phyloP scores from a whole-genome alignment of 2,329 filamentous ascomycete species.

The Raffaelea ambrosiae region DNA sequence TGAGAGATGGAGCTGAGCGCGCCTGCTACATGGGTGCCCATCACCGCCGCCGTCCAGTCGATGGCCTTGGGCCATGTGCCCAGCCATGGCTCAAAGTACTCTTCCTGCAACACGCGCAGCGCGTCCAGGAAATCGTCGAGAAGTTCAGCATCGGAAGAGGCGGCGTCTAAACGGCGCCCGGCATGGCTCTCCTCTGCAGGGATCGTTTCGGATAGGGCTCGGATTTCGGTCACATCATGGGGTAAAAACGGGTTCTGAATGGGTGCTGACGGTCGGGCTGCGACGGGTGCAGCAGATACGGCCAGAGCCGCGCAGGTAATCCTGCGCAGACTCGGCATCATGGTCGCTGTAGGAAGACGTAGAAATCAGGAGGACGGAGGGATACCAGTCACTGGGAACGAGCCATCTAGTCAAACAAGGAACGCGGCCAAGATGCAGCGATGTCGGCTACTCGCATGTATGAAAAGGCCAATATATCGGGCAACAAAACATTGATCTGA shows the following conservation, averaged over 20 bases:
- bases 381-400: too few species aligned
- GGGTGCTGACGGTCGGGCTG: background rate
- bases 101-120: constrained; percentile 65
- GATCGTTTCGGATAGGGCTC: too few species aligned
- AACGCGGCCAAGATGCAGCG: too few species aligned
- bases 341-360: background rate
- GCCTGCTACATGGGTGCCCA: constrained; percentile 70
- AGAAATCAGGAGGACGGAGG: background rate
- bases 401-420: background rate
- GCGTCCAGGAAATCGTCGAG: constrained; percentile 50
- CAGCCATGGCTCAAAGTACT: constrained; percentile 68
- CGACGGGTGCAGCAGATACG: background rate
- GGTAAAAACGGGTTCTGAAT: constrained; percentile 7
- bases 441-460: too few species aligned
- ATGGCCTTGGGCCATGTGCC: constrained; percentile 81
- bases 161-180: background rate
- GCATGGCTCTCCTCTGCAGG: too few species aligned
- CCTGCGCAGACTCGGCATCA: constrained; percentile 3
- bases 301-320: constrained; percentile 8
- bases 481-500: too few species aligned
- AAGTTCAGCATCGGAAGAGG: background rate
- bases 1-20: constrained; percentile 62
- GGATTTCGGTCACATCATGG: background rate
- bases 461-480: too few species aligned
- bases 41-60: constrained; percentile 88